Evolutionary conservation across 257 asterid species (phyloP), one percentile per base, ranked within the genome.

Genomic region (Scutellaria baicalensis): DNA sequence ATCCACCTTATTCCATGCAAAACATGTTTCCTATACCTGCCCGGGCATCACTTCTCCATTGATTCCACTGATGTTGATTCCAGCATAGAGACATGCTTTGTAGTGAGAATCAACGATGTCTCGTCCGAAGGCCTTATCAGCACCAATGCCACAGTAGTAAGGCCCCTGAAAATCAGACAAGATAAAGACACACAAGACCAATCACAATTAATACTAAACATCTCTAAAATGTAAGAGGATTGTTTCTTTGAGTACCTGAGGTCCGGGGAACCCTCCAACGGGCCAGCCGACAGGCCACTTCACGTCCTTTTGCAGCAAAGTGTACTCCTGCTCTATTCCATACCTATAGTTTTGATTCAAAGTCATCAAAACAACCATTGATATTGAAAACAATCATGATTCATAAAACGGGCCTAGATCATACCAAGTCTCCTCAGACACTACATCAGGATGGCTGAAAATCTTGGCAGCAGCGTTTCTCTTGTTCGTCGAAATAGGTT

Each of bases 261-360:
- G 97, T 60, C 91, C 97, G 0, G 97, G 97, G 78, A 21, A 88
- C 16, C 97, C 97, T 17, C 95, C 95, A 0, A 73, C 23, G 0
- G 97, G 97, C 97, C 97, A 90, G 6, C 97, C 97, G 1, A 85
- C 12, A 0, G 96, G 96, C 96, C 96, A 89, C 6, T 79, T 81
- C 27, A 82, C 79, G 1, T 83, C 81, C 67, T 84, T 87, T 74
- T 84, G 86, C 62, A 89, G 48, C 76, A 89, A 75, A 33, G 96
- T 89, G 66, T 89, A 89, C 66, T 89, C 94, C 39, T 89, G 96
- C 71, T 89, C 96, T 20, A 89, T 89, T 0, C 96, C 96, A 8
- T 86, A 89, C 96, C 96, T 89, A 69, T 11, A 44, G n/a, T 50
- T 66, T 39, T 23, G 0, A 17, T 38, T 1, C 57, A 18, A 9